Base-by-base conservation (phyloP, 2,329 filamentous ascomycete genomes). In the Chaetomium sp. region DNA sequence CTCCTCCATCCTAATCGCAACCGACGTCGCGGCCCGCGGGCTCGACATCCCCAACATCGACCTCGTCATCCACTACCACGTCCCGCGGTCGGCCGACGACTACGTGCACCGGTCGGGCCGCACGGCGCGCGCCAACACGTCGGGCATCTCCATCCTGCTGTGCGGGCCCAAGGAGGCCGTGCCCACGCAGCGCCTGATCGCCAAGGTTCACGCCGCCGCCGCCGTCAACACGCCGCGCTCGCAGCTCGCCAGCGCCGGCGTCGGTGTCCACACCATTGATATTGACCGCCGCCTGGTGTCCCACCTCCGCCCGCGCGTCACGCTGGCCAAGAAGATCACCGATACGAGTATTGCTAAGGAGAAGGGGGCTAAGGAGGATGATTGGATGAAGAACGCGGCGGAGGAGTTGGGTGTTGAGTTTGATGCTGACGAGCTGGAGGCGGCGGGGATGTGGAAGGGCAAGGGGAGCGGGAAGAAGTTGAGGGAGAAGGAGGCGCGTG, bases 31-130 rank as follows among this genome's bases (percentile, higher is more conserved):
- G 2, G 93, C 94, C 9, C 88, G 94, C 67, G 95, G 95, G 77
- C 87, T 99, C 56, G 95, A 99, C 75, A 97, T 99, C 71, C 90
- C 91, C 54, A 87, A 88, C 38, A 92, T 98, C 55, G 90, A 97
- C 71, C 84, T 96, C 16, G 90, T 99, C 19, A 81, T 99, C 21
- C 95, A 99, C 78, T 99, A 99, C 79, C 94, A 99, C 76, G 88
- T 97, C 0, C 95, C 95, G 1, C 90, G 93, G 64, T 84, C 92
- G 0, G 95, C 95, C 38, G 94, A 98, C 76, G 90, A 90, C 56
- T 99, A 99, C 74, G 93, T 99, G 16, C 95, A 99, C 75, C 89
- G 95, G 27, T 97, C 95, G 1, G 95, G 95, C 13, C 91, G 95
- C 69, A 98, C 95, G 0, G 95, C 95, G 1, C 91, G 95, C 73